Evolutionary conservation across 208 protist species (phyloP), one percentile per base, ranked within the genome.

Genomic region (Angomonas deanei): DNA sequence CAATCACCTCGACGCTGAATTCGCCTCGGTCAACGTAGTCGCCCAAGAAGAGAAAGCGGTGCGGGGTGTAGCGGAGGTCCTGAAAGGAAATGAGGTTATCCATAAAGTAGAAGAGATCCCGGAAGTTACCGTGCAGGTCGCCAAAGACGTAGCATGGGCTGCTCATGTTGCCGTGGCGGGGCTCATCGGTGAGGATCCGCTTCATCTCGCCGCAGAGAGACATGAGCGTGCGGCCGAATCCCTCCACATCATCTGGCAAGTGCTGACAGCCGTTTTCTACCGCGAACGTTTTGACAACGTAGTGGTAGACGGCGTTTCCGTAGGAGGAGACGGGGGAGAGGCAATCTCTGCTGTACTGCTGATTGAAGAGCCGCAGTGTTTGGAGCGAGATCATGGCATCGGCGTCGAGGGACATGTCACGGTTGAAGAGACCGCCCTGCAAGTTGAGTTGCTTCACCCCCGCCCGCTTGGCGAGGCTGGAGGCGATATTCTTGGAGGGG

Each of bases 11-110:
- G 19, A 97, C 88, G 64, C 85, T 88, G 65, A 94, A 94, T 62
- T 90, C 84, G 21, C 97, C 97, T 57, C 97, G 92, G 72, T 99
- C 98, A 13, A 99, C 98, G 79, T 99, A 99, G 79, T 99, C 97
- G 33, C 92, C 98, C n/a, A 99, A 86, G 64, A 99, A 99, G 21
- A 99, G 75, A 66, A 99, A 99, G 15, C 84, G 82, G 61, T 93
- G 84, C 42, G 92, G 86, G 33, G 89, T 93, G 88, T 96, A 96
- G 70, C 88, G 87, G 26, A 96, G 76, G 54, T 95, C 86, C 55
- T 94, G 82, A 70, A 96, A 97, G 64, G 84, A 86, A 28, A 96
- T 87, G 33, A 97, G 76, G 48, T 96, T 91, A 61, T 91, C 81
- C 66, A 94, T 82, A 65, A 97, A 97, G 71, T 96, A 97, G 74